phyloP scores from a whole-genome alignment of 2,329 filamentous ascomycete genomes.

The Penicillium hordei region DNA sequence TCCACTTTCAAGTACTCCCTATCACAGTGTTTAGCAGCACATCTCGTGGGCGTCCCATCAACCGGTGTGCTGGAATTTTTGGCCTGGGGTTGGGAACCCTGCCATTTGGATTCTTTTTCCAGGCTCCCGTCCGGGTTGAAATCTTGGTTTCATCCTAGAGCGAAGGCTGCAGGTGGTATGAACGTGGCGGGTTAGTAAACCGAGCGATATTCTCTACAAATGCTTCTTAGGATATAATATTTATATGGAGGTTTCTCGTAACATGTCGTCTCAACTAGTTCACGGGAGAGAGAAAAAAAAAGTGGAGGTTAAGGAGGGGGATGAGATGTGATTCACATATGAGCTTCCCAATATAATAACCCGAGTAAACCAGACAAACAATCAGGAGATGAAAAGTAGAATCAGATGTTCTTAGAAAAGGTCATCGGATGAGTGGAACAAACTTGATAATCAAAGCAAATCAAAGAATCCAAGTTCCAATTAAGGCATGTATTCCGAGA shows the following conservation, averaged over 20 bases:
- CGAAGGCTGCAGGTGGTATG: not conserved
- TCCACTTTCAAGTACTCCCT: not conserved
- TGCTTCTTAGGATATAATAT: not conserved
- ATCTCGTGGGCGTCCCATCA: constrained; percentile 7
- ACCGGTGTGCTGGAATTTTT: constrained; percentile 7
- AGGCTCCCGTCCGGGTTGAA: not conserved
- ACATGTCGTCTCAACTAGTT: not conserved
- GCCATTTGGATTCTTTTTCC: not conserved
- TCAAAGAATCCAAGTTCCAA: not conserved
- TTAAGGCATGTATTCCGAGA: not conserved
- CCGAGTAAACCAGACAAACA: too few species aligned
- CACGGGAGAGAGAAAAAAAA: too few species aligned
- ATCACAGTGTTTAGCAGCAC: not conserved
- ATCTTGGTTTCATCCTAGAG: not conserved
- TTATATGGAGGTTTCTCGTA: not conserved
- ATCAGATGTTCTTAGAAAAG: not conserved
- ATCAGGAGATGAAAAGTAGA: not conserved
- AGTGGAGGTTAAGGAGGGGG: not conserved
- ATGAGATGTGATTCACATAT: not conserved
- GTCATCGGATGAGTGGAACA: not conserved
- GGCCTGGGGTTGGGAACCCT: not conserved
- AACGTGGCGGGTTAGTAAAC: not conserved
- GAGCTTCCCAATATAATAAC: not conserved
- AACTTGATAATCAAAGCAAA: not conserved
- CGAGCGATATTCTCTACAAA: not conserved